Conservation (phyloP, 2,329 filamentous ascomycete species). For the Rhinocladiella similis region DNA sequence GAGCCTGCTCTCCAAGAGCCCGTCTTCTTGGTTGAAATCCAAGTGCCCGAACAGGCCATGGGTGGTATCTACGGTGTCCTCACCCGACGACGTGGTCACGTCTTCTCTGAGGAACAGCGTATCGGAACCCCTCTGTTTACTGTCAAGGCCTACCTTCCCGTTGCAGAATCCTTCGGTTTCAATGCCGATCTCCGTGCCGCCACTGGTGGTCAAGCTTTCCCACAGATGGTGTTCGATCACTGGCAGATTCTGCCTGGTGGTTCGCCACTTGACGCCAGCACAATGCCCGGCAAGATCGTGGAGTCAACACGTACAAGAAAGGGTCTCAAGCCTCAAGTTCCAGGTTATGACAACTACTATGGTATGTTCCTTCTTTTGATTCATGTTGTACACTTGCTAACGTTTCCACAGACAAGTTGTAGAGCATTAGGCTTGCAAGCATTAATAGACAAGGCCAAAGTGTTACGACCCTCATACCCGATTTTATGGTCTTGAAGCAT, state of each 20-base stretch:
- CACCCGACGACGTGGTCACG: conserved; percentile 96
- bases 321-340: conserved; percentile 96
- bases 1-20: conserved; percentile 92
- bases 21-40: conserved; percentile 98
- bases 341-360: conserved; percentile 76
- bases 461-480: conserved; percentile 24
- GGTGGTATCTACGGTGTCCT: conserved; percentile 99
- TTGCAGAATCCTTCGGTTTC: conserved; percentile 99
- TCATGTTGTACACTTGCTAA: conserved; percentile 39
- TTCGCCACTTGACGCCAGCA: conserved; percentile 78
- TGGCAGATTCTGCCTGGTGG: conserved; percentile 96
- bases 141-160: conserved; percentile 95
- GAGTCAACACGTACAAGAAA: conserved; percentile 95
- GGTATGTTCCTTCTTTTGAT: conserved; percentile 60
- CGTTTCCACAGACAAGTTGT: conserved; percentile 80
- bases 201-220: conserved; percentile 98
- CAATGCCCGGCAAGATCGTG: conserved; percentile 81
- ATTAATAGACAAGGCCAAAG: conserved; percentile 23
- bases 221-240: conserved; percentile 97
- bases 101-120: conserved; percentile 97
- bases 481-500: conserved; percentile 20
- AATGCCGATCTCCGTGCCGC: conserved; percentile 91
- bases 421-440: conserved; percentile 43
- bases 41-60: conserved; percentile 98
- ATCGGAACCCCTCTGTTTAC: conserved; percentile 99